Conservation (phyloP, 495 filamentous ascomycete species). For the Neurospora sp. region DNA sequence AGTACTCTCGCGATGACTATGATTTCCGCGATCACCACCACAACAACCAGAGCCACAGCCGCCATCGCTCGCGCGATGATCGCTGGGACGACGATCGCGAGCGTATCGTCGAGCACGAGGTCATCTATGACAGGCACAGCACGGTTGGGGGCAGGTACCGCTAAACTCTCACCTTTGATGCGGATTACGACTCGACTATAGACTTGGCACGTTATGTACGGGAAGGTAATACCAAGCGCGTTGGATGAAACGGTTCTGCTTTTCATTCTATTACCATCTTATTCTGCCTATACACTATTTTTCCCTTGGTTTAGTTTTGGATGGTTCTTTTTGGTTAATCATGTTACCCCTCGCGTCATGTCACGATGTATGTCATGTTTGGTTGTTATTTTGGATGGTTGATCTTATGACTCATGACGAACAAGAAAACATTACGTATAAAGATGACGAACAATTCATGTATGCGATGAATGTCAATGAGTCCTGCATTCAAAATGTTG, state of each 20-base stretch:
- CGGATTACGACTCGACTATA: not conserved
- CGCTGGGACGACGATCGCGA: constrained; percentile 47
- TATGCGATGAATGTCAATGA: not conserved
- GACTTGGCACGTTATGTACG: not conserved
- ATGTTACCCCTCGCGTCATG: not conserved
- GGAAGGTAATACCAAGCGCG: not conserved
- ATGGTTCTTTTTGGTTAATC: not conserved
- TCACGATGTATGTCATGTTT: not conserved
- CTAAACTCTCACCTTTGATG: not conserved
- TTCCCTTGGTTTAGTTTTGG: not conserved
- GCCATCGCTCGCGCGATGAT: constrained; percentile 22
- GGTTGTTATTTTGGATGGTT: not conserved
- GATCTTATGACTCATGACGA: not conserved
- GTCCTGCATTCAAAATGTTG: not conserved
- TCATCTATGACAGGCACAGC: constrained; percentile 36
- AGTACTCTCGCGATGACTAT: constrained; percentile 45
- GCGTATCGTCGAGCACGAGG: constrained; percentile 46
- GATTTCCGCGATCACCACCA: constrained; percentile 45
- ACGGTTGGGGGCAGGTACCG: constrained; percentile 24
- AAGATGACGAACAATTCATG: not conserved
- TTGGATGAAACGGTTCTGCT: not conserved
- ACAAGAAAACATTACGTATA: not conserved
- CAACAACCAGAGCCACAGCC: constrained; percentile 19
- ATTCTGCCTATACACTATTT: not conserved
- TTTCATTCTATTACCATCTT: not conserved